Percentiles rank a stretch among this genome's conserved stretches.
phyloP scores from a whole-genome alignment of 805 yeast species.

The Myxozyma geophila region DNA sequence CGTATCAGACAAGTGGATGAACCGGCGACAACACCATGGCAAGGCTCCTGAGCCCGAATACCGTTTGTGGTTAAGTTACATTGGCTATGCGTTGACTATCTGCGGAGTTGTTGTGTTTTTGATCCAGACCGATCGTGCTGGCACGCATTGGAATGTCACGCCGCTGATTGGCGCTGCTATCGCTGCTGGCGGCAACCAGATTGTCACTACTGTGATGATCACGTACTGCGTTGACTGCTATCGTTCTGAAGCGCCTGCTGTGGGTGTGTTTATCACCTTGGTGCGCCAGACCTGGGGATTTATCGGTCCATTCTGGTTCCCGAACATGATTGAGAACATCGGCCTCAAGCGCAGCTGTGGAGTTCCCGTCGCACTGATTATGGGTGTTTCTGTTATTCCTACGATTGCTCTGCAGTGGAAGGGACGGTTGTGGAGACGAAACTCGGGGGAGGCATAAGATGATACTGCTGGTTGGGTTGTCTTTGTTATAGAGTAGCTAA shows the following conservation, averaged over 20 bases:
- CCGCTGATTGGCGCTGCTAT: slow-evolving; percentile 42
- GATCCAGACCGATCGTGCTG: slow-evolving; percentile 34
- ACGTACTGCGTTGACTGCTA: slow-evolving; percentile 40
- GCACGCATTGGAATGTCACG: slow-evolving; percentile 39
- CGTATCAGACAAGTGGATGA: slow-evolving; percentile 43
- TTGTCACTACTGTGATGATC: slow-evolving; percentile 41
- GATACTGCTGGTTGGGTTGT: no score
- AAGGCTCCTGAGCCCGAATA: slow-evolving; percentile 30
- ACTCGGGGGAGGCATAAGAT: no score
- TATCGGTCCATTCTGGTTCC: slow-evolving; percentile 45
- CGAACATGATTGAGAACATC: slow-evolving; percentile 40
- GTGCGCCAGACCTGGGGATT: slow-evolving; percentile 41
- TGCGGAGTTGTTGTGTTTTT: slow-evolving; percentile 42
- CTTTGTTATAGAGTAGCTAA: no score
- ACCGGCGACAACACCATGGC: not conserved
- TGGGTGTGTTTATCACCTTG: slow-evolving; percentile 40
- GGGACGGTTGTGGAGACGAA: not conserved
- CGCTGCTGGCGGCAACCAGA: slow-evolving; percentile 41
- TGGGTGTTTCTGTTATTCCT: slow-evolving; percentile 4
- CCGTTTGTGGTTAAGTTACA: slow-evolving; percentile 41
- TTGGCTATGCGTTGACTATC: slow-evolving; percentile 39
- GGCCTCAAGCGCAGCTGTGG: slow-evolving; percentile 20
- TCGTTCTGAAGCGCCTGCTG: slow-evolving; percentile 37
- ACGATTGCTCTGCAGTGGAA: slow-evolving; percentile 5
- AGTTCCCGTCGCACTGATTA: not conserved